These are phyloP conservation scores for Lasiodiplodia theobromae DNA, from an alignment of 2,329 filamentous ascomycete genomes.

Conservation along the genomic window DNA sequence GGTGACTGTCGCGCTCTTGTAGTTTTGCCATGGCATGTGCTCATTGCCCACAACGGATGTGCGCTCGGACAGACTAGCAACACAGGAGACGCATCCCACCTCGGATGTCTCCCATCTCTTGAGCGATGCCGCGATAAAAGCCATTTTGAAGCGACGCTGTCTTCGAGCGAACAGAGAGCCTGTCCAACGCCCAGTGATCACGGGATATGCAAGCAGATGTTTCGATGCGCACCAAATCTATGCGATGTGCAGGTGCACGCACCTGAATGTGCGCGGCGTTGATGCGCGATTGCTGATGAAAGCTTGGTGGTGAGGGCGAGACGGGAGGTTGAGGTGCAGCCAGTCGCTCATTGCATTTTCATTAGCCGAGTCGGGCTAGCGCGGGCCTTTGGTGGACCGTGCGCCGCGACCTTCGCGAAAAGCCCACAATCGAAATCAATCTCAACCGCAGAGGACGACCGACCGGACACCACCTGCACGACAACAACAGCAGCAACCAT, in stretches of 20 bases:
- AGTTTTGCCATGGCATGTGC: constrained; percentile 25
- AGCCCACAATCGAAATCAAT: constrained; percentile 29
- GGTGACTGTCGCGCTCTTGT: constrained; percentile 16
- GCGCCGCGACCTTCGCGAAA: constrained; percentile 16
- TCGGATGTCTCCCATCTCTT: not conserved
- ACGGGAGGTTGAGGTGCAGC: constrained; percentile 25
- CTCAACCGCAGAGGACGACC: constrained; percentile 29
- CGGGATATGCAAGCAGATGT: not conserved
- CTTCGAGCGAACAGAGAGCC: not conserved
- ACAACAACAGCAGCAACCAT: constrained; percentile 31
- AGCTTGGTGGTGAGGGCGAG: constrained; percentile 11
- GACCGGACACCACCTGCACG: constrained; percentile 28
- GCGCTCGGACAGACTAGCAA: constrained; percentile 21
- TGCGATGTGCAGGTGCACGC: constrained; percentile 1
- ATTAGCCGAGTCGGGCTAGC: not conserved
- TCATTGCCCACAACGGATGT: constrained; percentile 22
- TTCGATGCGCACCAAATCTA: not conserved
- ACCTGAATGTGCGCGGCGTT: not conserved
- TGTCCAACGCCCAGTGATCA: not conserved
- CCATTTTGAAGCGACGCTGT: not conserved
- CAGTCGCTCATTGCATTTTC: constrained; percentile 7
- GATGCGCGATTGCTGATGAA: constrained; percentile 16
- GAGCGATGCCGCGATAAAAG: constrained; percentile 7
- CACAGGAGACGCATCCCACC: constrained; percentile 9
- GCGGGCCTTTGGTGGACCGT: not conserved